These are phyloP conservation scores for Daphne laureola DNA, from an alignment of 441 rosid genomes.

Conservation along the genomic window DNA sequence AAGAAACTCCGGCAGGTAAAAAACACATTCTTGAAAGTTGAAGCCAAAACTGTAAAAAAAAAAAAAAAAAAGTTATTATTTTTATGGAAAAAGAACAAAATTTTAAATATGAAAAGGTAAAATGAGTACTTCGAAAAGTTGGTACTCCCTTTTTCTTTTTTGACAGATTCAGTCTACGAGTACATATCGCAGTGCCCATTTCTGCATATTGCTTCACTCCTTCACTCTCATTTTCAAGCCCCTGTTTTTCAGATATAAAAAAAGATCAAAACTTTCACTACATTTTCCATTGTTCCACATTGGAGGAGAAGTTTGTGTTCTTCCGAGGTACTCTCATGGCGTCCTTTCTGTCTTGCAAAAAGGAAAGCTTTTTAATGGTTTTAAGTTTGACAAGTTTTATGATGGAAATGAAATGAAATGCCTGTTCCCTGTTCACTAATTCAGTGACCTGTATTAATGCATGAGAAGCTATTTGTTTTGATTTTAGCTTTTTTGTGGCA, in stretches of 20 bases:
- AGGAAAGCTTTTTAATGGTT: neutral
- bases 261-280: neutral
- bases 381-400: constrained; percentile 31
- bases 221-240: neutral
- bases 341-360: neutral
- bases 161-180: constrained; percentile 14
- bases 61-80: no score
- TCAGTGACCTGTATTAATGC: constrained; percentile 15
- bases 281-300: constrained; percentile 15
- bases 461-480: neutral
- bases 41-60: no score
- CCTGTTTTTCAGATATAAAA: neutral
- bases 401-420: constrained; percentile 29
- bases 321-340: constrained; percentile 2
- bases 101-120: neutral
- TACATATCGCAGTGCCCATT: constrained; percentile 9
- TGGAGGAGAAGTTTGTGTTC: constrained; percentile 3
- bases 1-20: no score
- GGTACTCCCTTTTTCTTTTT: constrained; percentile 3
- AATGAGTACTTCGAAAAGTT: constrained; percentile 2
- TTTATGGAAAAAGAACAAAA: neutral
- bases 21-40: no score
- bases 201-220: neutral
- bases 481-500: neutral
- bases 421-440: constrained; percentile 16